Evolutionary conservation across 2,329 filamentous ascomycete species (phyloP), one percentile per base, ranked within the genome.

Genomic region (Colletotrichum sp.): DNA sequence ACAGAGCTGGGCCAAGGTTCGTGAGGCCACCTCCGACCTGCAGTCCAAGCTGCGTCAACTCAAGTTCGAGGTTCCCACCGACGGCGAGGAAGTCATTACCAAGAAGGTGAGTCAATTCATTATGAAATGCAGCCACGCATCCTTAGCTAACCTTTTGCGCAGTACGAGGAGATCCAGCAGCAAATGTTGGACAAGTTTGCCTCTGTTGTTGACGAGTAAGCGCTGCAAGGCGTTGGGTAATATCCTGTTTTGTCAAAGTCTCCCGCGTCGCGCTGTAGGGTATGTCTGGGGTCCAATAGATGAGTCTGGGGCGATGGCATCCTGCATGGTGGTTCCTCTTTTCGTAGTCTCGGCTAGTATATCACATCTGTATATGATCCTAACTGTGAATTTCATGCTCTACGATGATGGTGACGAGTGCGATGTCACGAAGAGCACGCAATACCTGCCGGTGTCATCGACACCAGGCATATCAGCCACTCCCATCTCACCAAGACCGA

Each of bases 121-220:
- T n/a, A n/a, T n/a, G n/a, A n/a, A 61, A 29, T 6, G 4, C 25
- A 6, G 11, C 22, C 8, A 34, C 6, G 5, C 16, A n/a, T 16
- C 64, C 64, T 69, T 80, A 79, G 87, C 91, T 83, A 91, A 84
- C 72, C 30, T 30, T 71, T 16, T 22, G 72, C 68, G 68, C 82
- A 97, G 95, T 99, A 99, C 86, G 97, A 99, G 90, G 93, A 93
- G 81, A 92, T 99, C 81, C 91, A 97, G 81, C 95, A 98, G 88
- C 90, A 92, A 81, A 96, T 99, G 96, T 93, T 94, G 81, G 97
- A 99, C 88, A 98, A 98, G 89, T 99, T 99, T 88, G 97, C 97
- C 66, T 93, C 96, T 52, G 96, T 99, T 77, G 92, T 95, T 84
- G 97, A 99, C 86, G 96, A 99, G 91, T 99, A 96, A 86, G 72